phyloP scores from a whole-genome alignment of 192 early-diverging fungal genomes.

The Haplosporangium gracile region DNA sequence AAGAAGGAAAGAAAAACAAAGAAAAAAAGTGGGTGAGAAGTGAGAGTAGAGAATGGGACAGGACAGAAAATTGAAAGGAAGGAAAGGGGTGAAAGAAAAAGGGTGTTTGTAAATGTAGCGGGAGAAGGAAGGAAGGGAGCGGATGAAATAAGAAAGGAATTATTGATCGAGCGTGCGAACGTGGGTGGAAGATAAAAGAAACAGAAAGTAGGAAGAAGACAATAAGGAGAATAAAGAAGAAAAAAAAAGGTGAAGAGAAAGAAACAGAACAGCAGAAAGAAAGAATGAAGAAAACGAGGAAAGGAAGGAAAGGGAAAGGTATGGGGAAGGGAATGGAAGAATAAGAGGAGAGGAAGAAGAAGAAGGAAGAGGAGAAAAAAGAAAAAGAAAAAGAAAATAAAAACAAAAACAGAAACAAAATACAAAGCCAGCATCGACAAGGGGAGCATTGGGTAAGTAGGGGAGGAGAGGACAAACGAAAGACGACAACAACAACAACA shows the following conservation, averaged over 20 bases:
- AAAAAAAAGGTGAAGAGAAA: not conserved
- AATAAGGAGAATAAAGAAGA: not conserved
- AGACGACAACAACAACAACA: not conserved
- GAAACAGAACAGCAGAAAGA: not conserved
- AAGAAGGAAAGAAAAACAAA: not conserved
- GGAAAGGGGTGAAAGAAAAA: not conserved
- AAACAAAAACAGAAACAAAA: slow-evolving; percentile 19
- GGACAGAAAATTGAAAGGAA: not conserved
- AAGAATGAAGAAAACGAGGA: not conserved
- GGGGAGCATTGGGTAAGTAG: not conserved
- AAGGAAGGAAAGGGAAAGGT: not conserved
- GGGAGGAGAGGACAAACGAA: not conserved
- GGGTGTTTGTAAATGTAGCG: not conserved
- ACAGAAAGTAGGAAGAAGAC: not conserved
- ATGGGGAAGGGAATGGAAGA: not conserved
- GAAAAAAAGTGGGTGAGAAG: not conserved
- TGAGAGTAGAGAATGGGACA: not conserved
- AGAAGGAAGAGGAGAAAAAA: not conserved
- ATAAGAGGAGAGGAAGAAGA: not conserved
- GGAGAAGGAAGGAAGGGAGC: not conserved
- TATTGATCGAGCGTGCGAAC: not conserved
- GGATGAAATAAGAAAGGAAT: not conserved
- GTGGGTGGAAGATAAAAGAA: not conserved
- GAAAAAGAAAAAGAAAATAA: not conserved
- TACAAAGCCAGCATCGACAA: slow-evolving; percentile 3